phyloP scores from a whole-genome alignment of 306 rosid genomes.

The Vicia sativa region DNA sequence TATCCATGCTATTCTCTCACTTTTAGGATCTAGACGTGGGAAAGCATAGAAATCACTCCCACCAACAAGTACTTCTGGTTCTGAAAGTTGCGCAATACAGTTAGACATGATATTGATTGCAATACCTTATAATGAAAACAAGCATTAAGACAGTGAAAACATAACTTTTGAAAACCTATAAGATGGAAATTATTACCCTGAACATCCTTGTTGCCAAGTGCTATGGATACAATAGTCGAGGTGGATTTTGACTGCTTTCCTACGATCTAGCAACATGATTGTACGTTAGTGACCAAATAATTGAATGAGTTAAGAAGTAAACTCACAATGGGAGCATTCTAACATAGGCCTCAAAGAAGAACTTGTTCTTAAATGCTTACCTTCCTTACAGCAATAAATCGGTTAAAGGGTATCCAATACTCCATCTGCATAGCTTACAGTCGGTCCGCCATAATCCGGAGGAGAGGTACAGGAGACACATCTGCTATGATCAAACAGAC shows the following conservation, averaged over 20 bases:
- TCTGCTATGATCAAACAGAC: slow-evolving; percentile 46
- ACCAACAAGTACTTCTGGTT: slow-evolving; percentile 67
- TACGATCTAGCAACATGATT: slow-evolving; percentile 61
- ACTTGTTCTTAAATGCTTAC: slow-evolving; percentile 38
- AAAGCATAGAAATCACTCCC: slow-evolving; percentile 95
- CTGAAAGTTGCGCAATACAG: slow-evolving; percentile 48
- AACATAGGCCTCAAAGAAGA: neutral
- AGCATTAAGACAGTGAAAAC: slow-evolving; percentile 20
- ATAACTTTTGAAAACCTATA: slow-evolving; percentile 10
- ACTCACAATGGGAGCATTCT: slow-evolving; percentile 8
- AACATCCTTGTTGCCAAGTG: slow-evolving; percentile 56
- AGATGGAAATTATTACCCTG: slow-evolving; percentile 59
- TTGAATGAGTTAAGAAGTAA: neutral
- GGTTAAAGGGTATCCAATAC: slow-evolving; percentile 67
- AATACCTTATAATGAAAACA: slow-evolving; percentile 13
- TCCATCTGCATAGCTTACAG: slow-evolving; percentile 87
- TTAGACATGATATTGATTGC: slow-evolving; percentile 21
- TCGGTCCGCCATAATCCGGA: slow-evolving; percentile 75
- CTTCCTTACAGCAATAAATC: slow-evolving; percentile 86
- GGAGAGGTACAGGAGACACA: slow-evolving; percentile 66
- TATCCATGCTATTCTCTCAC: slow-evolving; percentile 87
- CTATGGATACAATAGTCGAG: slow-evolving; percentile 67
- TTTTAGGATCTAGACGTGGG: slow-evolving; percentile 76
- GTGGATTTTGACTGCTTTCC: slow-evolving; percentile 66
- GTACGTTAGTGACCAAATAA: slow-evolving; percentile 21